Evolutionary conservation across 2,329 filamentous ascomycete genomes (phyloP).

Genomic region (Raffaelea arxii): DNA sequence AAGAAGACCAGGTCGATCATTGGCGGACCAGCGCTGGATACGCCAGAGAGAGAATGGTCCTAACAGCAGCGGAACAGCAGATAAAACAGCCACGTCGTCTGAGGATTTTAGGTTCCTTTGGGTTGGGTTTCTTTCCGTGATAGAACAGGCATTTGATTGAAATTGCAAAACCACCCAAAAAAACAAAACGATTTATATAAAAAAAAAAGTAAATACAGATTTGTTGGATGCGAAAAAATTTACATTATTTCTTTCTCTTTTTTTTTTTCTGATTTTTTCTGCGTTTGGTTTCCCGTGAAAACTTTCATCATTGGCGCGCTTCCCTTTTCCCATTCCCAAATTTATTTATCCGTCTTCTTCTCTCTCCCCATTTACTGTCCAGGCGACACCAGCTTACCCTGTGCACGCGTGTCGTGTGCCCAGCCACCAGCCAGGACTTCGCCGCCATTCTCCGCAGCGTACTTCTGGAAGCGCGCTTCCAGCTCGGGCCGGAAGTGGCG

Average conservation of each 20-base stretch:
- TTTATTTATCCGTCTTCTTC: not conserved
- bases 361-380: conserved; percentile 32
- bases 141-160: no score
- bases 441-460: conserved; percentile 62
- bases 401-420: conserved; percentile 61
- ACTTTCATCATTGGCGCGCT: not conserved
- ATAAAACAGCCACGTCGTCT: no score
- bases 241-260: not conserved
- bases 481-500: conserved; percentile 96
- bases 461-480: conserved; percentile 80
- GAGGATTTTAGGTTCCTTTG: no score
- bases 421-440: conserved; percentile 78
- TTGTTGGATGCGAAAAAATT: not conserved
- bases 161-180: not conserved
- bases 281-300: not conserved
- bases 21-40: no score
- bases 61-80: no score
- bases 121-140: no score
- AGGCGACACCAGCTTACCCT: conserved; percentile 79
- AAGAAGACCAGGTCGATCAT: no score
- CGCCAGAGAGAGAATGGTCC: no score
- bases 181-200: not conserved
- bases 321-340: not conserved
- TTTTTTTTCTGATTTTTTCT: not conserved
- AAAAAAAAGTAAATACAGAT: conserved; percentile 4